phyloP scores from a whole-genome alignment of 768 basidiomycete genomes.

The Auriscalpium vulgare region DNA sequence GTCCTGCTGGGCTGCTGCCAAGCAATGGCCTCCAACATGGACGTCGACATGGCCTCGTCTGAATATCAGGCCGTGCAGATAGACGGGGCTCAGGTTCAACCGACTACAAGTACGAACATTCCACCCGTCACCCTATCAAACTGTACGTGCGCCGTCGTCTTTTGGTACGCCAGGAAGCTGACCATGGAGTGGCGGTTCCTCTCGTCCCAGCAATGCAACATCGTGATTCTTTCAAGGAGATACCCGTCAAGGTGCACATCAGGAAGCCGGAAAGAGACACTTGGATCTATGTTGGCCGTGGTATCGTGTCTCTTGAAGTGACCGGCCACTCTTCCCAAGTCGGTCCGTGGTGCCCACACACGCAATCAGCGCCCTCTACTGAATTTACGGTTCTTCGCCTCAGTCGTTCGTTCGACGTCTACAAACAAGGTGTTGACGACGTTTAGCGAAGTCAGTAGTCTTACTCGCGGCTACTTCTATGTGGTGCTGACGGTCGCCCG shows the following conservation, averaged over 20 bases:
- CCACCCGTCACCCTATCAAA: background rate
- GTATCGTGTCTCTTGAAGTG: conserved; percentile 66
- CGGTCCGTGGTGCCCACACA: conserved; percentile 38
- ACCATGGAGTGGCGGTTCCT: background rate
- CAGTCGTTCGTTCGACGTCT: conserved; percentile 58
- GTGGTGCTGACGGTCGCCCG: conserved; percentile 1
- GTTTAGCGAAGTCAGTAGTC: conserved; percentile 56
- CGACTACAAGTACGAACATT: too few species aligned
- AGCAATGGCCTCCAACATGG: conserved; percentile 12
- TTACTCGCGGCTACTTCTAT: too few species aligned
- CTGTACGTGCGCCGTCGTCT: background rate
- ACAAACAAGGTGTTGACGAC: conserved; percentile 61
- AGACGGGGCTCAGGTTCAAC: too few species aligned
- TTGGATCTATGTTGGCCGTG: conserved; percentile 78
- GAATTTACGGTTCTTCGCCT: conserved; percentile 14
- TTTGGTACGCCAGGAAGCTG: background rate
- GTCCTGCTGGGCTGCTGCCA: too few species aligned
- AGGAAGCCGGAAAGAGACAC: conserved; percentile 71
- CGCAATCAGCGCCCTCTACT: background rate
- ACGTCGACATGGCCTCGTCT: conserved; percentile 5
- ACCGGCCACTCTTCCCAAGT: conserved; percentile 72
- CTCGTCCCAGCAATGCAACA: conserved; percentile 9
- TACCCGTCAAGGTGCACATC: conserved; percentile 81
- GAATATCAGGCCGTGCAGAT: background rate
- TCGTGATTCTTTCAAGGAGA: conserved; percentile 62